Evolutionary conservation across 75 land plant species (phyloP), one percentile per base, ranked within the genome.

Genomic region (Cryptomeria japonica): DNA sequence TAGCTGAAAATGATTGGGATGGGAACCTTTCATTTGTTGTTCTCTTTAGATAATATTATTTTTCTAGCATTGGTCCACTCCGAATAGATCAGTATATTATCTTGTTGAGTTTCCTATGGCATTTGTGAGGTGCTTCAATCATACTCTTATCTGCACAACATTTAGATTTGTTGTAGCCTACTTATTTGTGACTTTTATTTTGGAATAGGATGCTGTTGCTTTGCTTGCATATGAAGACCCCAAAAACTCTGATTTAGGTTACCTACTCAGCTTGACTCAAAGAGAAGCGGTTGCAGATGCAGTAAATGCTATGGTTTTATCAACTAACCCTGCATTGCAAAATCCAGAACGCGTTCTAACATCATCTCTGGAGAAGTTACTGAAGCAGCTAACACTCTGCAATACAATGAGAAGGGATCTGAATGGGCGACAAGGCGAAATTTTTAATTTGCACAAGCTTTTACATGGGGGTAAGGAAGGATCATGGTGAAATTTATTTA

Each of bases 211-310:
- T 82, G 90, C 90, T 87, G 85, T 95, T 90, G 97, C 98, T 42
- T 88, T 98, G 89, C 90, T 98, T 87, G 99, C 99, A 41, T 98
- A 98, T 90, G 96, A 94, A 90, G 89, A 95, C 12, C 99, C 98
- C 0, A 84, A 86, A 39, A 91, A 91, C 64, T 94, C 97, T 2
- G 82, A 91, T 22, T 95, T 98, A 42, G 96, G 97, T 12, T 94
- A 98, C 88, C 93, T 96, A 32, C 93, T 98, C 41, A 86, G 92
- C 28, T 82, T 90, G 7, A 85, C 91, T 25, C 97, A 98, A 79
- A 89, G 96, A 15, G 99, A 98, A 56, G 86, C 91, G 34, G 94
- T 95, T 49, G 99, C 99, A 34, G 98, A 98, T 90, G 94, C 96
- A 25, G 94, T 98, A 8, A 98, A 98, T 87, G 92, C 95, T 25